phyloP scores from a whole-genome alignment of 805 yeast genomes.

The Phaffomyces thermotolerans region DNA sequence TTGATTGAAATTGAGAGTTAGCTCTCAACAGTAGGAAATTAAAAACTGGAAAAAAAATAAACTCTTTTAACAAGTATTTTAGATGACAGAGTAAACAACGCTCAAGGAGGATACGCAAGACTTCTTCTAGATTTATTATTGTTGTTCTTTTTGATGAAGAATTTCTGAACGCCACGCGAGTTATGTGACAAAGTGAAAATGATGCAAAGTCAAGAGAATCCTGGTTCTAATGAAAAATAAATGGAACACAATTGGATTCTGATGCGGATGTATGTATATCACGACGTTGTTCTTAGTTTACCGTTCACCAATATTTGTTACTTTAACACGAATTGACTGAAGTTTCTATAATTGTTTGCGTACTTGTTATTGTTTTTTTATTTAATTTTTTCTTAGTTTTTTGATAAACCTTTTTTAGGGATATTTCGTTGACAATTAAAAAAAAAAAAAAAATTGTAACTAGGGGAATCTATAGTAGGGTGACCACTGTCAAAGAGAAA shows the following conservation, averaged over 20 bases:
- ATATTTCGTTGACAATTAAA: not conserved
- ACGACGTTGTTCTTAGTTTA: too few species aligned
- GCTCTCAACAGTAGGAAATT: too few species aligned
- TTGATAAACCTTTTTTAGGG: not conserved
- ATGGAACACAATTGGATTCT: not conserved
- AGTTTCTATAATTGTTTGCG: not conserved
- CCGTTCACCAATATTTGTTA: too few species aligned
- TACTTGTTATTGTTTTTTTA: constrained; percentile 2
- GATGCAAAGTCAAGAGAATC: not conserved
- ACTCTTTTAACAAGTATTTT: too few species aligned
- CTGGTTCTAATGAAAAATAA: not conserved
- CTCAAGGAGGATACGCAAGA: not conserved
- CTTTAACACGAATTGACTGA: not conserved
- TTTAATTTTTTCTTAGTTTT: not conserved
- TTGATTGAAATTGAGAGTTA: too few species aligned
- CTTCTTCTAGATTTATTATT: not conserved
- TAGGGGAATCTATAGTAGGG: constrained; percentile 1
- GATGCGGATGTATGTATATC: not conserved
- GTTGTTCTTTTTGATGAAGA: not conserved
- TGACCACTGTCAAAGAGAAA: not conserved
- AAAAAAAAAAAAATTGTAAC: not conserved
- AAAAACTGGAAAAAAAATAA: too few species aligned
- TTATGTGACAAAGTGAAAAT: constrained; percentile 1
- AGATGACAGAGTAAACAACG: too few species aligned
- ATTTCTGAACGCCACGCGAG: constrained; percentile 7